Evolutionary conservation across 108 stramenopile species (phyloP), one percentile per base, ranked within the genome.

Genomic region (Skeletonema marinoi): DNA sequence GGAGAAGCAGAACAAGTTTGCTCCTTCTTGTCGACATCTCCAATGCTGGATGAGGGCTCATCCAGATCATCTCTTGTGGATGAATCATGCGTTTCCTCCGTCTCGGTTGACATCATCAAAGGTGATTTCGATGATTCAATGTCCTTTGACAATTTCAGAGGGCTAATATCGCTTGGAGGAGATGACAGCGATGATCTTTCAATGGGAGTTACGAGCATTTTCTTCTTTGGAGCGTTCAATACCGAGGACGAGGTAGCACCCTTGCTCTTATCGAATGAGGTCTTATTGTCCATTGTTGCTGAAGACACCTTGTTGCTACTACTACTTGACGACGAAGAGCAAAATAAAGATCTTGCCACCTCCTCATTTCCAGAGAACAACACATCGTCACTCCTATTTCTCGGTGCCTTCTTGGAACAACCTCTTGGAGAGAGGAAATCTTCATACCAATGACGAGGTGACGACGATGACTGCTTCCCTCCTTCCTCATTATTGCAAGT

Each of bases 401-500:
- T 56, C 1, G 19, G 7, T n/a, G 54, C 21, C 54, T 21, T 25
- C 54, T 56, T 56, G 5, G 54, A 56, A 25, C 54, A 56, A 56
- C 54, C 33, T 44, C 63, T 56, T 11, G 80, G 80, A 66, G 73
- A 81, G 11, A 81, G 69, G 17, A 36, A 74, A 9, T 75, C 74
- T 32, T 75, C 73, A 35, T 75, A 75, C 80, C 80, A 81, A 66
- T 74, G 68, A 69, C 80, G 68, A 38, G 42, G 66, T 17, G 78
- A 80, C 32, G 30, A 36, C 11, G 14, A n/a, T n/a, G n/a, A 16
- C 7, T 44, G 2, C 29, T 41, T 61, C 19, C 59, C 12, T 21
- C 29, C 39, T 9, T 54, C 17, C 3, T 21, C 51, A 66, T 41
- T 58, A 3, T 14, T 54, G 51, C 25, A 54, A 25, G n/a, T 5